These are phyloP conservation scores for Xylaria sp. DNA, from an alignment of 2,329 filamentous ascomycete species.

Conservation along the genomic window DNA sequence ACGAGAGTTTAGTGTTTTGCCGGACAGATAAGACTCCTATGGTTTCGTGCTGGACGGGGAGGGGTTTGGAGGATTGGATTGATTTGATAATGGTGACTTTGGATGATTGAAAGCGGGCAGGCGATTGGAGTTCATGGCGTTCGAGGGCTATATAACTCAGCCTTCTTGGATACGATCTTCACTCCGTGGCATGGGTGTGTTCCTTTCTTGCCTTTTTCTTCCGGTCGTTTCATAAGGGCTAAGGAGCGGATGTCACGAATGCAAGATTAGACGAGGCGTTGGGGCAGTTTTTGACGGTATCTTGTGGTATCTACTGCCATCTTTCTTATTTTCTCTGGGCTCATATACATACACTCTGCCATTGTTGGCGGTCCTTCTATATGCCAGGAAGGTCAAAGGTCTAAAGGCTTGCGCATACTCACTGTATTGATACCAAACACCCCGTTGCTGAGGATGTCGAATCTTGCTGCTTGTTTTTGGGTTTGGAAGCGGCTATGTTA, in stretches of 20 bases:
- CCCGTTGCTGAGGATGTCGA: slow-evolving; percentile 35
- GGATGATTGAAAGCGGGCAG: slow-evolving; percentile 1
- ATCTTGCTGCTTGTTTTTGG: slow-evolving; percentile 25
- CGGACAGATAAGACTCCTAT: slow-evolving; percentile 23
- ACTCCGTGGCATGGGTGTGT: slow-evolving; percentile 5
- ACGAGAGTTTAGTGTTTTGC: slow-evolving; percentile 39
- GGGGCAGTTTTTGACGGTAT: slow-evolving; percentile 24
- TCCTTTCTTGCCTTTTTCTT: neutral
- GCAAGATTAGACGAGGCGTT: slow-evolving; percentile 40
- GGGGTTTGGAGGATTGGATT: neutral
- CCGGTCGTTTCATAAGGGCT: slow-evolving; percentile 11
- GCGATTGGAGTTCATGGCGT: slow-evolving; percentile 30
- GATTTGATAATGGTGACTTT: neutral
- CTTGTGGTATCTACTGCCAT: slow-evolving; percentile 17
- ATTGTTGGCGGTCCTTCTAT: slow-evolving; percentile 6
- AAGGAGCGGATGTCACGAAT: slow-evolving; percentile 16
- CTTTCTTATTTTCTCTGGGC: slow-evolving; percentile 7
- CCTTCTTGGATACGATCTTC: slow-evolving; percentile 17
- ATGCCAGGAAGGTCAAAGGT: neutral
- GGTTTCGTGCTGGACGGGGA: neutral
- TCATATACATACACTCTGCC: slow-evolving; percentile 18
- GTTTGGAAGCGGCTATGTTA: slow-evolving; percentile 1
- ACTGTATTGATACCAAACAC: slow-evolving; percentile 24
- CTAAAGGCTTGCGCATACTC: slow-evolving; percentile 13
- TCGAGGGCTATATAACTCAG: neutral